Evolutionary conservation across 495 filamentous ascomycete species (phyloP), one percentile per base, ranked within the genome.

Genomic region (Viridothelium virens): DNA sequence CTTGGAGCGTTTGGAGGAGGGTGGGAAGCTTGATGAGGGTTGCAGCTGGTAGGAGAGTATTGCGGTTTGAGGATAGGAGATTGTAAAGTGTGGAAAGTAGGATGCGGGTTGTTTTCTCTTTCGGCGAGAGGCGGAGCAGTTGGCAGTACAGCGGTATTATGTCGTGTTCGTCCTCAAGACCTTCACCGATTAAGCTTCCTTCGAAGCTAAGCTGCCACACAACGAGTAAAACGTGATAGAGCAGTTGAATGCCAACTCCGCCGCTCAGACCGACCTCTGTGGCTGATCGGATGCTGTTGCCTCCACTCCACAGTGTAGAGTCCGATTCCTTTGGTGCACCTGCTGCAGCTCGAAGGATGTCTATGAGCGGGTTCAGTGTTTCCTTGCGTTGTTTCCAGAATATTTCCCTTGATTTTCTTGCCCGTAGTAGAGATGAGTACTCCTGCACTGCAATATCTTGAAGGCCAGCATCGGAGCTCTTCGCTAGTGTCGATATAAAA

Each of bases 141-240:
- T 92, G 89, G 31, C 88, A 91, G 76, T 95, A 96, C 65, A 96
- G 86, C 61, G 91, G 85, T 66, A 97, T 83, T 70, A 97, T 87
- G 71, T 97, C 92, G 78, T 96, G 90, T 78, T 95, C 91, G 61
- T 90, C 84, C 77, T 96, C 87, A 47, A 97, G 77, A 38, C 89
- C 93, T 65, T 94, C 89, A 33, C 95, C 93, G 68, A 99, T 83
- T 6, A 89, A 78, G 38, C 80, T 81, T 33, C 87, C 90, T 73
- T 97, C 95, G 68, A 99, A 99, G 66, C 90, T 94, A 62, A 97
- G 80, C 79, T 97, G 91, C 95, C 95, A 99, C 33, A 97, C 75
- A 14, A 92, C 90, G 46, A 99, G 79, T 39, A 99, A 82, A 31
- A 96, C 89, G 70, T 96, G 91, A 74, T 99, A 99, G 36, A 99